Evolutionary conservation across 129 eudicot species (phyloP), one percentile per base, ranked within the genome.

Genomic region (Centrapalus pauciflorus): DNA sequence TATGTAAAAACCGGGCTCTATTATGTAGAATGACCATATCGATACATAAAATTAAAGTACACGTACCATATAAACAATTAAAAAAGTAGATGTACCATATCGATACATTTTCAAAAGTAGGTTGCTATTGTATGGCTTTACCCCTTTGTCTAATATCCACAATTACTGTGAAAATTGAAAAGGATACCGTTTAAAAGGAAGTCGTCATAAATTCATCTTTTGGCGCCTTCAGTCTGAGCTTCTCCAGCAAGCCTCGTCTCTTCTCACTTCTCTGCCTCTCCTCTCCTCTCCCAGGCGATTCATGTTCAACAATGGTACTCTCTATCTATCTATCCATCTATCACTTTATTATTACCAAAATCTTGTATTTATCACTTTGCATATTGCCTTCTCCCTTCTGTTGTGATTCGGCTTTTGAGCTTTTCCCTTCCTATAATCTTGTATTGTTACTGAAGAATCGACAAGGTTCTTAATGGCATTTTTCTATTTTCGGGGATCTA

Each of bases 201-300:
- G 2, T 3, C 64, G 41, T 57, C 64, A 17, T 56, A 7, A 48
- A 57, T 13, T 9, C 17, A 21, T 2, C 0, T n/a, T 14, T 72
- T 72, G 26, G 71, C 77, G 77, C 77, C 71, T 52, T 17, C 16
- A 45, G 61, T 61, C 24, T 26, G 38, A 72, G 71, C 77, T 73
- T 73, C 71, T 73, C 46, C 45, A 37, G 55, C 46, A 73, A 63
- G 77, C 64, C 52, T 73, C 64, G 13, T 27, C 25, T 21, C 4
- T 21, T n/a, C 8, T 27, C 32, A 25, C 32, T 4, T 54, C 28
- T 24, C 32, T 34, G 13, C 11, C 66, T 3, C 59, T 45, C 59
- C 43, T 30, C 43, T 29, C 7, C 4, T 11, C 54, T 24, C 63
- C 33, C 63, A 1, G 11, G 5, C 23, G n/a, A 20, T 4, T 40